Conservation (phyloP, 495 filamentous ascomycete genomes). For the Glarea lozoyensis region DNA sequence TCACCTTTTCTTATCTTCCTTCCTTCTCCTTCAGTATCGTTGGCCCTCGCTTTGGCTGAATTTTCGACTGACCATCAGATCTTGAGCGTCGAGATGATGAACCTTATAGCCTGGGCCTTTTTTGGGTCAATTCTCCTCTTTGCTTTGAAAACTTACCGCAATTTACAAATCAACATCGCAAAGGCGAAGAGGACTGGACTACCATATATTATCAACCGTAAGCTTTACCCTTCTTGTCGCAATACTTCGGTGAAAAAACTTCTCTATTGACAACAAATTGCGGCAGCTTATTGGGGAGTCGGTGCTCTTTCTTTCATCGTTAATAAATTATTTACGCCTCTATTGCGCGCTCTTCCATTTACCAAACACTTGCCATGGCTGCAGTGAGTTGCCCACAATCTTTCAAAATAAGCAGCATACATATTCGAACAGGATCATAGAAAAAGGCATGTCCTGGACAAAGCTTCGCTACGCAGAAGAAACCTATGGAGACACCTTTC, state of each 20-base stretch:
- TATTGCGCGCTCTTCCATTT: too few species aligned
- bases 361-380: conserved; percentile 1
- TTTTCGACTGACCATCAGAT: too few species aligned
- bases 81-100: conserved; percentile 6
- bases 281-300: background rate
- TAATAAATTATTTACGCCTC: too few species aligned
- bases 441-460: background rate
- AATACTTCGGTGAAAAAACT: background rate
- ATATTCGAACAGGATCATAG: background rate
- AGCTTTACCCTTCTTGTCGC: background rate
- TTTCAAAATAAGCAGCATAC: too few species aligned
- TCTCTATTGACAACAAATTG: background rate
- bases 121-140: background rate
- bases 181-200: conserved; percentile 3
- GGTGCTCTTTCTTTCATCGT: too few species aligned
- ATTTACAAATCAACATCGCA: background rate
- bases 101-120: conserved; percentile 1
- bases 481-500: background rate
- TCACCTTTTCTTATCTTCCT: too few species aligned
- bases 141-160: background rate
- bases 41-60: too few species aligned
- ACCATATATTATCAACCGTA: conserved; percentile 1
- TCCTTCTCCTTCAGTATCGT: too few species aligned
- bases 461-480: conserved; percentile 22
- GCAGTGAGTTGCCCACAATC: background rate